These are phyloP conservation scores for Phytophthora aleatoria DNA, from an alignment of 352 stramenopile species.

Conservation along the genomic window DNA sequence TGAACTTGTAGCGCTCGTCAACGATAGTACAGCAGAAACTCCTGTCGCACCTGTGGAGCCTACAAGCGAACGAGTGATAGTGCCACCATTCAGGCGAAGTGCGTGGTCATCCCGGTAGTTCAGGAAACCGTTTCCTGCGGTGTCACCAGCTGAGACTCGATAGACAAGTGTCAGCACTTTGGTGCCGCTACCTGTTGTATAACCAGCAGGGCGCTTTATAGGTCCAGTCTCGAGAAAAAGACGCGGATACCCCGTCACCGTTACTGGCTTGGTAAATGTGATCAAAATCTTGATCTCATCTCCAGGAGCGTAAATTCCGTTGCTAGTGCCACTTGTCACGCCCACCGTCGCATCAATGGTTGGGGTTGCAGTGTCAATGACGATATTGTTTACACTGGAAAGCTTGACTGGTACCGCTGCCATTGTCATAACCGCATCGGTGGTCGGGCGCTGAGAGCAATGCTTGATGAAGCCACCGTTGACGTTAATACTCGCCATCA, in stretches of 20 bases:
- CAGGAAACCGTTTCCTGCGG: slow-evolving; percentile 49
- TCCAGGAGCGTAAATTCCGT: slow-evolving; percentile 73
- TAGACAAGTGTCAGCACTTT: slow-evolving; percentile 78
- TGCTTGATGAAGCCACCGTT: slow-evolving; percentile 79
- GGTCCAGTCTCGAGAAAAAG: slow-evolving; percentile 74
- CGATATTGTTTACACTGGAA: slow-evolving; percentile 54
- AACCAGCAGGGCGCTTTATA: slow-evolving; percentile 72
- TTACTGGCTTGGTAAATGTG: slow-evolving; percentile 82
- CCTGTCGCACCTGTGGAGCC: slow-evolving; percentile 8
- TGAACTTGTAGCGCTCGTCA: slow-evolving; percentile 39
- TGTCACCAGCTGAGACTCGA: slow-evolving; percentile 67
- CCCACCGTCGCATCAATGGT: slow-evolving; percentile 60
- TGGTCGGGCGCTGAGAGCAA: slow-evolving; percentile 69
- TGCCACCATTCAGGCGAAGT: slow-evolving; percentile 69
- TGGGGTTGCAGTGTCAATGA: slow-evolving; percentile 66
- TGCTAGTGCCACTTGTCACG: slow-evolving; percentile 50
- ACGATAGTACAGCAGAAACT: slow-evolving; percentile 39
- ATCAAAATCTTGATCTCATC: slow-evolving; percentile 68
- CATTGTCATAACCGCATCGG: slow-evolving; percentile 59
- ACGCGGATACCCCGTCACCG: slow-evolving; percentile 63
- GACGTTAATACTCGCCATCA: slow-evolving; percentile 54
- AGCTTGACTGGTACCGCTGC: slow-evolving; percentile 50
- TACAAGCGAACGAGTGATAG: slow-evolving; percentile 48
- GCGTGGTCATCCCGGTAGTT: slow-evolving; percentile 71
- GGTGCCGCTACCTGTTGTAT: slow-evolving; percentile 62